phyloP scores from a whole-genome alignment of 176 grass and related monocot species.

The Olyra latifolia region DNA sequence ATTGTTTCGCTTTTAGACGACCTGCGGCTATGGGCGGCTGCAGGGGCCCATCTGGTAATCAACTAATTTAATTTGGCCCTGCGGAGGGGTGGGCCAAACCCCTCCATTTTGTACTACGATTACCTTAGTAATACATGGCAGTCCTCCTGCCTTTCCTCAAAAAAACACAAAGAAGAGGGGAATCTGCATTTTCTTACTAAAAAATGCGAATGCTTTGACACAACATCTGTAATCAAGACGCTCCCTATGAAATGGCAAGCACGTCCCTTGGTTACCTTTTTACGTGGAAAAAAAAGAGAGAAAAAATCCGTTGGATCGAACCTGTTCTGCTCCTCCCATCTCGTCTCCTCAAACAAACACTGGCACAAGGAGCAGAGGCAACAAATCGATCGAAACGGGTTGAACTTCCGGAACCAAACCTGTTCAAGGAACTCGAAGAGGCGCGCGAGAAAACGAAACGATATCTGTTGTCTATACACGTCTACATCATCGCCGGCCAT shows the following conservation, averaged over 20 bases:
- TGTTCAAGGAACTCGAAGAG: background rate
- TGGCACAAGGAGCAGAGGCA: background rate
- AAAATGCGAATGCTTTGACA: background rate
- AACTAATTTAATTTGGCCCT: too few relatives aligned
- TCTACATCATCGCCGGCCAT: background rate
- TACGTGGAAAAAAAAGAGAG: background rate
- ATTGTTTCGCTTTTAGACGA: too few relatives aligned
- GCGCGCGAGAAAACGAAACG: background rate
- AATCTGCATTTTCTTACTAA: background rate
- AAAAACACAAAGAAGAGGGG: background rate
- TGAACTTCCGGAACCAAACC: background rate
- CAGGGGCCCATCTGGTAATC: too few relatives aligned
- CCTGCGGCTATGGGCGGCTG: too few relatives aligned
- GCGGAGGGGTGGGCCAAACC: too few relatives aligned
- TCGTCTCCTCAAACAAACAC: background rate
- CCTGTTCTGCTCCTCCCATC: background rate
- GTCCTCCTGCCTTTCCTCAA: too few relatives aligned
- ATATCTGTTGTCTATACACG: background rate
- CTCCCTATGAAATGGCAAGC: background rate
- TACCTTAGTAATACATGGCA: too few relatives aligned
- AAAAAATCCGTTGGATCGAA: background rate
- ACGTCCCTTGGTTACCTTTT: background rate
- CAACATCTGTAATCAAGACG: background rate
- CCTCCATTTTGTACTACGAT: too few relatives aligned
- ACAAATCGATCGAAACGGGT: background rate